These are phyloP conservation scores for Termitomyces sp. DNA, from an alignment of 768 basidiomycete genomes.

Conservation along the genomic window DNA sequence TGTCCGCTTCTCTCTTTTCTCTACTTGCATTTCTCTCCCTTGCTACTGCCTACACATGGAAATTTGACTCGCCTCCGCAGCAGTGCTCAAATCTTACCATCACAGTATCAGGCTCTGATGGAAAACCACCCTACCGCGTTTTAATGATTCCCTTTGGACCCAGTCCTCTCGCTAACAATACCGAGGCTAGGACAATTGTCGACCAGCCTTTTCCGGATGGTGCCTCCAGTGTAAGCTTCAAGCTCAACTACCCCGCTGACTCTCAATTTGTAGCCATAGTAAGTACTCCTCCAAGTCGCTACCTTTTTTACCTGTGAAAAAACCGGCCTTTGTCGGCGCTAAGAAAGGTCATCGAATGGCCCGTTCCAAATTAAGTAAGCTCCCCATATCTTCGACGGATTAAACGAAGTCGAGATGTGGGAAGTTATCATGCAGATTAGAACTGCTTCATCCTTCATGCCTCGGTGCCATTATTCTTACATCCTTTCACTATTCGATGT, in stretches of 20 bases:
- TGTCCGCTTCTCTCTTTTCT: constrained; percentile 13
- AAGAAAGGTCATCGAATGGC: not conserved
- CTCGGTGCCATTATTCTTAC: not conserved
- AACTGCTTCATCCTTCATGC: not conserved
- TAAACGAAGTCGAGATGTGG: not conserved
- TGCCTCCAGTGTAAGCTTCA: constrained; percentile 39
- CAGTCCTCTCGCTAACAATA: constrained; percentile 50
- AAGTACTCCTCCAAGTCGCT: constrained; percentile 24
- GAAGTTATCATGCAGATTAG: not conserved
- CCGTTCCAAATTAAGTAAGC: not conserved
- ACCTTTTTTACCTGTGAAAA: not conserved
- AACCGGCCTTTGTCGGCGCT: not conserved
- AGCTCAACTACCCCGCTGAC: constrained; percentile 57
- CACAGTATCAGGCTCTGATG: constrained; percentile 46
- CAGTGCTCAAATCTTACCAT: constrained; percentile 67
- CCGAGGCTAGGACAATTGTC: constrained; percentile 59
- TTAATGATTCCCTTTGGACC: constrained; percentile 66
- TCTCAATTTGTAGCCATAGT: constrained; percentile 78
- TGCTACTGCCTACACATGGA: constrained; percentile 39
- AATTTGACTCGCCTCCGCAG: constrained; percentile 39
- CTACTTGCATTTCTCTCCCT: constrained; percentile 23
- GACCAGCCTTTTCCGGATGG: constrained; percentile 44
- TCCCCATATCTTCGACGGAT: not conserved
- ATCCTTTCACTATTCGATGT: not conserved
- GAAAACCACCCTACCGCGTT: constrained; percentile 60